These are phyloP conservation scores for Fusarium coicis DNA, from an alignment of 2,329 filamentous ascomycete genomes.

Conservation along the genomic window DNA sequence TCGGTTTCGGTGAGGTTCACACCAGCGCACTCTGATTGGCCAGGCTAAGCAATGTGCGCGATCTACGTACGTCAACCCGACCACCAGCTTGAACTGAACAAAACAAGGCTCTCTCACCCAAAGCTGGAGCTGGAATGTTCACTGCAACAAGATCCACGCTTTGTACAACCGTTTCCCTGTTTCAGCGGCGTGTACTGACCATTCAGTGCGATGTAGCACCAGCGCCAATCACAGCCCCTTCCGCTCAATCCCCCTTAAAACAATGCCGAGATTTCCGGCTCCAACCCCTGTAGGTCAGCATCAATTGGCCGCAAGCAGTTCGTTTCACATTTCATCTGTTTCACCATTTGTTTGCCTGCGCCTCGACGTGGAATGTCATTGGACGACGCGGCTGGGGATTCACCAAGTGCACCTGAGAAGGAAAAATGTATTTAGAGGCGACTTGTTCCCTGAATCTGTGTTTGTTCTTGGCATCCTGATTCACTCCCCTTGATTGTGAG, in stretches of 20 bases:
- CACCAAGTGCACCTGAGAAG: background rate
- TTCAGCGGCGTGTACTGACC: background rate
- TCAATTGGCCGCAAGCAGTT: constrained; percentile 13
- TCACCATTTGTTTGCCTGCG: constrained; percentile 11
- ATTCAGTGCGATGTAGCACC: background rate
- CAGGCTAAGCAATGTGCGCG: background rate
- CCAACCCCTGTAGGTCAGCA: background rate
- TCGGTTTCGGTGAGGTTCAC: too few species aligned
- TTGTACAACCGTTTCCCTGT: background rate
- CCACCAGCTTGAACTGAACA: background rate
- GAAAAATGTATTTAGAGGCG: background rate
- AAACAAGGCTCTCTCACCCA: background rate
- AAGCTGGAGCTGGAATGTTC: background rate
- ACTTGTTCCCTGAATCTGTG: background rate
- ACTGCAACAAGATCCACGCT: background rate
- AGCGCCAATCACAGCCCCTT: background rate
- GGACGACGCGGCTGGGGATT: background rate
- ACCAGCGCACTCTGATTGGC: background rate
- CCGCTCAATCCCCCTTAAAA: background rate
- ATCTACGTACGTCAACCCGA: background rate
- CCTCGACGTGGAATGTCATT: constrained; percentile 14
- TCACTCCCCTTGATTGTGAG: background rate
- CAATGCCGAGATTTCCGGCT: constrained; percentile 10
- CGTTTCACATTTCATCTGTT: constrained; percentile 12
- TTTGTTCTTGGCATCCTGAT: background rate